A percentile compares a stretch with the other conserved stretches of the same genome.
Conservation (phyloP, 2,329 filamentous ascomycete species). For the Madurella mycetomatis region DNA sequence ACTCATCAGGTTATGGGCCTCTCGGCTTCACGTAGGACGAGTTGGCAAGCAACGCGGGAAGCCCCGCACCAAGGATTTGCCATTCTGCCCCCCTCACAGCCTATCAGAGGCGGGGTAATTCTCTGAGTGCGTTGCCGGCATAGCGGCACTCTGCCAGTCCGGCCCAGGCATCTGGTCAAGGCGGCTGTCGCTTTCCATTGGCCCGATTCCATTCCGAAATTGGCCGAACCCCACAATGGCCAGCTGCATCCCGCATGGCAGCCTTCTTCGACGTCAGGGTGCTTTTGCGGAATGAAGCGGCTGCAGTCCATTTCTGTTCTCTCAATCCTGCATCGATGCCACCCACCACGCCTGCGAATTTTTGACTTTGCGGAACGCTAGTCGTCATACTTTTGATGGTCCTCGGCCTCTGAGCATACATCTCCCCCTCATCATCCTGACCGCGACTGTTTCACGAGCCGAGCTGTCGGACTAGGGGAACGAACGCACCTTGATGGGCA, state of each 20-base stretch:
- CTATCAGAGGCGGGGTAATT: neutral
- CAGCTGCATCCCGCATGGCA: conserved; percentile 3
- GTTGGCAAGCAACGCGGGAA: neutral
- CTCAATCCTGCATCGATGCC: neutral
- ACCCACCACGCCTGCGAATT: neutral
- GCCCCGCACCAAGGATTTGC: neutral
- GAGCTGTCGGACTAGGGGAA: neutral
- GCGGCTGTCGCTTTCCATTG: neutral
- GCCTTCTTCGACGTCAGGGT: neutral
- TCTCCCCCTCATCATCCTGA: neutral
- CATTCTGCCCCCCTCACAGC: neutral
- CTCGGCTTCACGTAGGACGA: too few relatives aligned
- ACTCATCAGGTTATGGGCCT: too few relatives aligned
- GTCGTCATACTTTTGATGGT: neutral
- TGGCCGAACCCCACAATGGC: conserved; percentile 10
- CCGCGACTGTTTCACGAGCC: too few relatives aligned
- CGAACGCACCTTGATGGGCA: neutral
- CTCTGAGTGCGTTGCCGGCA: too few relatives aligned
- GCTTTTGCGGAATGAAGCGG: conserved; percentile 6
- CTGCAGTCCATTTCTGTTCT: neutral
- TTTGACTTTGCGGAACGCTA: neutral
- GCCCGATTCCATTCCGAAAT: conserved; percentile 11
- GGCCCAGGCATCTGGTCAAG: neutral
- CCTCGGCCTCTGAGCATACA: neutral
- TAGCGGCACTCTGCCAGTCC: too few relatives aligned